These are phyloP conservation scores for Candida sakaeoensis DNA, from an alignment of 805 yeast genomes.

Conservation along the genomic window DNA sequence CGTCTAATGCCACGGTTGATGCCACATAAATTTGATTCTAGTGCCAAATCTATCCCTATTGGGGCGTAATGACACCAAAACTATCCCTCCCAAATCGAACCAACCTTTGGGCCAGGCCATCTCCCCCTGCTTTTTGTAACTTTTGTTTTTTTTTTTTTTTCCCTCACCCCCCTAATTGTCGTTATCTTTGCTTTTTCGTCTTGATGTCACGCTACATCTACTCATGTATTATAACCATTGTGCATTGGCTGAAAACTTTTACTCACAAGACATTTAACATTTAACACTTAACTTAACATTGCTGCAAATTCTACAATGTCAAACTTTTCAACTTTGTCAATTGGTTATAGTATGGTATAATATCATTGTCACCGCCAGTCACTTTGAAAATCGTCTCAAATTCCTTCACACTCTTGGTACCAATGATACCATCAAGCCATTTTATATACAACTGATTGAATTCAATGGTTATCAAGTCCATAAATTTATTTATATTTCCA, in stretches of 20 bases:
- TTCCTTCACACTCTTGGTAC: conserved; percentile 15
- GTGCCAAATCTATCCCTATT: too few species aligned
- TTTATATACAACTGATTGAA: conserved; percentile 12
- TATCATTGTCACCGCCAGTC: conserved; percentile 5
- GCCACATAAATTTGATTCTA: too few species aligned
- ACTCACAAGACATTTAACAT: conserved; percentile 4
- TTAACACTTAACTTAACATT: too few species aligned
- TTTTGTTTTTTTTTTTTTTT: too few species aligned
- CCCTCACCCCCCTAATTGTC: too few species aligned
- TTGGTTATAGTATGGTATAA: conserved; percentile 8
- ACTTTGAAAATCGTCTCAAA: conserved; percentile 10
- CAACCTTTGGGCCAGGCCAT: too few species aligned
- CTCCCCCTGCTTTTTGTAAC: too few species aligned
- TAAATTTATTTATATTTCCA: conserved; percentile 6
- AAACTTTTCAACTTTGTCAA: conserved; percentile 9
- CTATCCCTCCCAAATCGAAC: too few species aligned
- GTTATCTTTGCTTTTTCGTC: neutral
- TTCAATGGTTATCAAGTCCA: conserved; percentile 7
- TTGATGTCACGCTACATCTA: neutral
- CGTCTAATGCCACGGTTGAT: too few species aligned
- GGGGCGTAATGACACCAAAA: too few species aligned
- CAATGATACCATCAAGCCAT: conserved; percentile 17
- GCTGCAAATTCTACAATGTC: conserved; percentile 3
- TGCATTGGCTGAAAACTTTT: neutral
- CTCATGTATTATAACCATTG: neutral